A percentile compares a stretch with the other conserved stretches of the same genome.
Evolutionary conservation across 768 basidiomycete genomes (phyloP).

Genomic region (Macrolepiota dolichaula): DNA sequence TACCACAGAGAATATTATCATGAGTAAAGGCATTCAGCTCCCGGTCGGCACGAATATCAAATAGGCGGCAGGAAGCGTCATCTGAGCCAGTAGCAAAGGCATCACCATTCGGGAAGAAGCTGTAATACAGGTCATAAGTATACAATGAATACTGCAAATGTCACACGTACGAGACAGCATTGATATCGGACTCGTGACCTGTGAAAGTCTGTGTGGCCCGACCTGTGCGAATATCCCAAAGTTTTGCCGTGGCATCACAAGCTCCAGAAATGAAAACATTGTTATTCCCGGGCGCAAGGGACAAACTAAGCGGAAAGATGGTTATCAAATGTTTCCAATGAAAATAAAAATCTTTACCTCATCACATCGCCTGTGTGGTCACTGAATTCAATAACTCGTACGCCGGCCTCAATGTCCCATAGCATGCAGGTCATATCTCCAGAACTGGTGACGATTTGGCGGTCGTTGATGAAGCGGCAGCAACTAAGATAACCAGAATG

Average conservation of each 20-base stretch:
- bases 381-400: slow-evolving; percentile 96
- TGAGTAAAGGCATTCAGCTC: slow-evolving; percentile 97
- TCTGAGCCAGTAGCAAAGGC: slow-evolving; percentile 99
- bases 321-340: slow-evolving; percentile 15
- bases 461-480: slow-evolving; percentile 97
- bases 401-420: slow-evolving; percentile 99
- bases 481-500: slow-evolving; percentile 98
- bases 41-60: slow-evolving; percentile 96
- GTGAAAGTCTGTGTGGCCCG: slow-evolving; percentile 98
- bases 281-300: slow-evolving; percentile 82
- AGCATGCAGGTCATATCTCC: slow-evolving; percentile 99
- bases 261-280: slow-evolving; percentile 98
- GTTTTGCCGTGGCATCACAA: slow-evolving; percentile 96
- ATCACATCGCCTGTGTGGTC: slow-evolving; percentile 99
- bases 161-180: slow-evolving; percentile 87
- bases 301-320: slow-evolving; percentile 56
- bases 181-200: slow-evolving; percentile 98
- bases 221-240: slow-evolving; percentile 98
- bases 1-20: slow-evolving; percentile 98
- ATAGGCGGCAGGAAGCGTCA: slow-evolving; percentile 96
- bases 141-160: slow-evolving; percentile 10
- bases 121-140: slow-evolving; percentile 28
- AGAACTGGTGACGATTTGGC: slow-evolving; percentile 96
- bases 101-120: slow-evolving; percentile 99
- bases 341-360: slow-evolving; percentile 57